These are phyloP conservation scores for Lichtheimia ramosa DNA, from an alignment of 371 early-diverging fungal genomes.

Conservation along the genomic window DNA sequence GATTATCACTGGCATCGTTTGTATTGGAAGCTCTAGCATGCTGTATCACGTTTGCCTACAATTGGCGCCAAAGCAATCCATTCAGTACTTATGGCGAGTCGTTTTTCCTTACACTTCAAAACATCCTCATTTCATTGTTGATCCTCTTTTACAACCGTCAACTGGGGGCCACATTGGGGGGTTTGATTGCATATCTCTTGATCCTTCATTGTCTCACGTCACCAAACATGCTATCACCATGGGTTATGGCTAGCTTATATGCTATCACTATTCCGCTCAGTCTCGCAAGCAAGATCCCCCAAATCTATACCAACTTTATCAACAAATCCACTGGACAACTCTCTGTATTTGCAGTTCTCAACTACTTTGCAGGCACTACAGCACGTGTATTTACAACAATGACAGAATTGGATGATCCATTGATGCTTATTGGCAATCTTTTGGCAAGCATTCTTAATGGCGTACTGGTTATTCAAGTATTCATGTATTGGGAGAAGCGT, in stretches of 20 bases:
- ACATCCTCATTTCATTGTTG: conserved; percentile 72
- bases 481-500: conserved; percentile 69
- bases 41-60: conserved; percentile 82
- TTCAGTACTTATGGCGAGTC: conserved; percentile 94
- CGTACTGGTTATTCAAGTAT: conserved; percentile 78
- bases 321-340: conserved; percentile 86
- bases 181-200: conserved; percentile 25
- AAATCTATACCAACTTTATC: conserved; percentile 77
- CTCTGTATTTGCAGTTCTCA: conserved; percentile 83
- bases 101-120: conserved; percentile 76
- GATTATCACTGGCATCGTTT: conserved; percentile 79
- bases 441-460: conserved; percentile 74
- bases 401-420: conserved; percentile 81
- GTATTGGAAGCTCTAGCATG: conserved; percentile 83
- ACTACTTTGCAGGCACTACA: conserved; percentile 82
- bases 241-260: conserved; percentile 63
- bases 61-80: conserved; percentile 77
- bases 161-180: conserved; percentile 16
- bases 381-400: conserved; percentile 92
- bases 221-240: conserved; percentile 41
- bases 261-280: conserved; percentile 78
- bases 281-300: conserved; percentile 82
- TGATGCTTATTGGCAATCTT: conserved; percentile 69
- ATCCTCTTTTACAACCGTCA: conserved; percentile 64
- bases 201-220: conserved; percentile 48